These are phyloP conservation scores for Dryas alaskensis DNA, from an alignment of 306 rosid species.

Conservation along the genomic window DNA sequence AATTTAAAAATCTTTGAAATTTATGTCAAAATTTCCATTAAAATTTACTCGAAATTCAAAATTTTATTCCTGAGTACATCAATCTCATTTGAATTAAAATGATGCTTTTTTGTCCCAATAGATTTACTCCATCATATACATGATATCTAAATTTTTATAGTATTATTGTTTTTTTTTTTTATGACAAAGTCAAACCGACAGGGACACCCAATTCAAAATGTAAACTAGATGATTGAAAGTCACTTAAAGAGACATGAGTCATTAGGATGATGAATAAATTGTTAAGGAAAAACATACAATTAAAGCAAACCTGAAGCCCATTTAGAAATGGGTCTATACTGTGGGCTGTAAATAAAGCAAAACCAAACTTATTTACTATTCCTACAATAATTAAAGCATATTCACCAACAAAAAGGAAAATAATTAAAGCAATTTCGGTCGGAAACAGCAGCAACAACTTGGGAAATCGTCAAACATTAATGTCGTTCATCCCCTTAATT, in stretches of 20 bases:
- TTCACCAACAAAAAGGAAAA: not conserved
- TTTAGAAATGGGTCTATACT: not conserved
- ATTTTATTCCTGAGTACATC: no score
- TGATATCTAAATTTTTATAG: no score
- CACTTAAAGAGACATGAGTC: not conserved
- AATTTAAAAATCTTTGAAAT: no score
- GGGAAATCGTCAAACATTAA: slow-evolving; percentile 21
- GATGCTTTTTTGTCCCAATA: no score
- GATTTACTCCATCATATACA: no score
- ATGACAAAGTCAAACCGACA: no score
- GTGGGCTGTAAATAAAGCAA: not conserved
- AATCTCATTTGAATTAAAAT: no score
- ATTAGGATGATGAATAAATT: not conserved
- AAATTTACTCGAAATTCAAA: no score
- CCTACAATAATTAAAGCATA: not conserved
- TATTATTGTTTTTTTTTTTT: no score
- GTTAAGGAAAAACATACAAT: not conserved
- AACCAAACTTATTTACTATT: not conserved
- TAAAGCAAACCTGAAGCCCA: not conserved
- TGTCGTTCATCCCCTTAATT: slow-evolving; percentile 9
- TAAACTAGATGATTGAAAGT: not conserved
- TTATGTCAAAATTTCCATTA: no score
- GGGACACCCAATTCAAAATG: no score
- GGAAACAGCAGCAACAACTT: slow-evolving; percentile 7
- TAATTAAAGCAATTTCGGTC: not conserved